Conservation (phyloP, 2,329 filamentous ascomycete species). For the Coniochaeta sp. region DNA sequence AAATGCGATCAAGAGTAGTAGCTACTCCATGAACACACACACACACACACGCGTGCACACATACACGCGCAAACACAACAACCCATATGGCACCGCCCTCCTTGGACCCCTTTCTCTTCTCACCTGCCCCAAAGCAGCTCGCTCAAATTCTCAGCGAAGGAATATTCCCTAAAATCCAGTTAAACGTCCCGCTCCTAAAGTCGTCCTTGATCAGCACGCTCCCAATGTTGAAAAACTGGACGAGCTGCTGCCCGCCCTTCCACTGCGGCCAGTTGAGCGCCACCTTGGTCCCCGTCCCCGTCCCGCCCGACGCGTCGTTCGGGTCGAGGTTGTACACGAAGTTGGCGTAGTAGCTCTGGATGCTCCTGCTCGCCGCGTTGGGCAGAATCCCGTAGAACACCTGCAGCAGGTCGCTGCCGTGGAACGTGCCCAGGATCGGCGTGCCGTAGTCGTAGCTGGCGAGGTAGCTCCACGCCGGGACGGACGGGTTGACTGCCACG, state of each 20-base stretch:
- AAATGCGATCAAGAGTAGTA: too few species aligned
- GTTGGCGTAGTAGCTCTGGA: slow-evolving; percentile 63
- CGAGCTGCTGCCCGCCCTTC: slow-evolving; percentile 36
- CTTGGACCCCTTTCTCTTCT: neutral
- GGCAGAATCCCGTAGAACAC: slow-evolving; percentile 59
- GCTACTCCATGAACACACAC: too few species aligned
- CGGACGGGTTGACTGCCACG: slow-evolving; percentile 38
- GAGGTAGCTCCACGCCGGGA: slow-evolving; percentile 70
- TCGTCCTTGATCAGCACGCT: slow-evolving; percentile 16
- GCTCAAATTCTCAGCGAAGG: neutral
- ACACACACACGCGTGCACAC: too few species aligned
- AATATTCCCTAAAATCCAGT: slow-evolving; percentile 15
- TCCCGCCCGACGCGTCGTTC: slow-evolving; percentile 36
- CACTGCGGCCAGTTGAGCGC: slow-evolving; percentile 34
- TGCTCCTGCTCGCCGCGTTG: slow-evolving; percentile 52
- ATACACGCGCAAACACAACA: neutral
- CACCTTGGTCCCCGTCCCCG: slow-evolving; percentile 22
- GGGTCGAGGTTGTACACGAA: slow-evolving; percentile 67
- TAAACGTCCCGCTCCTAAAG: slow-evolving; percentile 17
- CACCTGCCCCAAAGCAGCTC: neutral
- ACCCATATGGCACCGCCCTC: neutral
- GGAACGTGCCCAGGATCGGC: slow-evolving; percentile 69
- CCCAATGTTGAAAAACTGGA: slow-evolving; percentile 31
- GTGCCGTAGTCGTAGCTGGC: slow-evolving; percentile 64
- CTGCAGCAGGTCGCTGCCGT: slow-evolving; percentile 62